Percentiles rank a stretch among this genome's conserved stretches.
These are phyloP conservation scores for Auriscalpium microsporum DNA, from an alignment of 768 basidiomycete genomes.

Conservation along the genomic window DNA sequence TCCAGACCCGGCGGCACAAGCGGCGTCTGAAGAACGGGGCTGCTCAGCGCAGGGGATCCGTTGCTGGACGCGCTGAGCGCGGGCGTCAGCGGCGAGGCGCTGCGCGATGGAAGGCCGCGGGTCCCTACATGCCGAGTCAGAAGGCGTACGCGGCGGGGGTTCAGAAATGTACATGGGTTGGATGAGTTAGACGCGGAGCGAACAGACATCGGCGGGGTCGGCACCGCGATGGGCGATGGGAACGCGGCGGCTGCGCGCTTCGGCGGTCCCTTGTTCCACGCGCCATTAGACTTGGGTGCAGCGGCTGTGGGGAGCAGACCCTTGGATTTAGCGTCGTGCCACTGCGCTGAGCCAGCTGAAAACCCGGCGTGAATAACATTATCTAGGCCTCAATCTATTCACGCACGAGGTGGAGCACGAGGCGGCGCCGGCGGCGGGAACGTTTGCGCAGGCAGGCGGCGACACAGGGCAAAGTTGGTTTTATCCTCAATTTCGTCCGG, in stretches of 20 bases:
- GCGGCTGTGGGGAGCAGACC: not conserved
- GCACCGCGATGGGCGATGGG: not conserved
- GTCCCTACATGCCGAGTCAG: not conserved
- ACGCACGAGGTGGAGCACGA: constrained; percentile 27
- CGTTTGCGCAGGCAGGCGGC: constrained; percentile 31
- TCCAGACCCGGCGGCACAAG: not conserved
- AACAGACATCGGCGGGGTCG: not conserved
- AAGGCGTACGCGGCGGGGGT: not conserved
- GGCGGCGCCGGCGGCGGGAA: constrained; percentile 21
- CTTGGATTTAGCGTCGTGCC: not conserved
- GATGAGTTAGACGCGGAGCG: not conserved
- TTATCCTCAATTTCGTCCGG: constrained; percentile 27
- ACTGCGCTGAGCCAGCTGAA: not conserved
- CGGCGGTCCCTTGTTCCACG: not conserved
- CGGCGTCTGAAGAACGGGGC: not conserved
- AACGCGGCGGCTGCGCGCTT: not conserved
- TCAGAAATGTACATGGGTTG: not conserved
- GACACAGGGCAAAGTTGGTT: constrained; percentile 32
- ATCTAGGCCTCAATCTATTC: not conserved
- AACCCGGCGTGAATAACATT: constrained; percentile 7
- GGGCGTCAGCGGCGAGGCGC: not conserved
- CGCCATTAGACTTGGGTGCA: not conserved
- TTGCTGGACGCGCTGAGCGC: not conserved
- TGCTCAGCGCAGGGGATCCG: not conserved
- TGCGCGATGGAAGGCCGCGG: not conserved